Conservation (phyloP, 495 filamentous ascomycete genomes). For the Talaromyces proteolyticus region DNA sequence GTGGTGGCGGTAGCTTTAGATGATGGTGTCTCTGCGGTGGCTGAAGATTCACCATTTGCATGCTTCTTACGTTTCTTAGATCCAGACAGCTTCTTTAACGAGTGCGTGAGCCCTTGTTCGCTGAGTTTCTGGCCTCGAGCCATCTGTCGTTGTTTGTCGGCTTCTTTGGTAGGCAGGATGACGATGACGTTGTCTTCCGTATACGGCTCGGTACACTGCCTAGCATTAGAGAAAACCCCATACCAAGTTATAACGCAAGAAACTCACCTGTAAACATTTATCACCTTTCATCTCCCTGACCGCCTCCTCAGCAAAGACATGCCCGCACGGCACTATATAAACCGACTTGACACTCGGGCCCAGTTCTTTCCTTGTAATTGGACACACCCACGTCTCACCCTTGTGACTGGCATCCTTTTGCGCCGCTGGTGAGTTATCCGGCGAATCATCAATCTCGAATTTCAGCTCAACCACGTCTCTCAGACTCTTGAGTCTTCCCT, state of each 20-base stretch:
- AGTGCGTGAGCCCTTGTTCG: slow-evolving; percentile 72
- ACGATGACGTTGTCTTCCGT: slow-evolving; percentile 71
- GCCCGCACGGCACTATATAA: slow-evolving; percentile 91
- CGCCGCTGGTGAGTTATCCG: slow-evolving; percentile 27
- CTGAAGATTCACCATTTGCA: slow-evolving; percentile 20
- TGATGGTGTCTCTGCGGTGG: slow-evolving; percentile 7
- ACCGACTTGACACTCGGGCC: slow-evolving; percentile 75
- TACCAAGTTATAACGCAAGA: neutral
- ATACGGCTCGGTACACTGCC: slow-evolving; percentile 71
- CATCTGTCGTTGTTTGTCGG: slow-evolving; percentile 63
- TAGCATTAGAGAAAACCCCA: neutral
- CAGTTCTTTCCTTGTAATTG: slow-evolving; percentile 79
- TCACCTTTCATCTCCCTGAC: slow-evolving; percentile 69
- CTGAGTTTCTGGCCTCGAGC: slow-evolving; percentile 59
- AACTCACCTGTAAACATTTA: slow-evolving; percentile 53
- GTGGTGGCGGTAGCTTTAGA: slow-evolving; percentile 20
- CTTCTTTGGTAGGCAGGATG: slow-evolving; percentile 66
- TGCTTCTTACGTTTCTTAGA: slow-evolving; percentile 67
- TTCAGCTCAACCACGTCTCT: slow-evolving; percentile 87
- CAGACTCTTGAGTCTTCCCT: slow-evolving; percentile 69
- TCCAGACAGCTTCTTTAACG: slow-evolving; percentile 72
- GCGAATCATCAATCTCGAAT: slow-evolving; percentile 56
- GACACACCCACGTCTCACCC: slow-evolving; percentile 69
- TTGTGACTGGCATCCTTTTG: slow-evolving; percentile 34
- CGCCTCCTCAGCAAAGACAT: slow-evolving; percentile 83